Evolutionary conservation across 768 basidiomycete genomes (phyloP).

Genomic region (Suillus sp.): DNA sequence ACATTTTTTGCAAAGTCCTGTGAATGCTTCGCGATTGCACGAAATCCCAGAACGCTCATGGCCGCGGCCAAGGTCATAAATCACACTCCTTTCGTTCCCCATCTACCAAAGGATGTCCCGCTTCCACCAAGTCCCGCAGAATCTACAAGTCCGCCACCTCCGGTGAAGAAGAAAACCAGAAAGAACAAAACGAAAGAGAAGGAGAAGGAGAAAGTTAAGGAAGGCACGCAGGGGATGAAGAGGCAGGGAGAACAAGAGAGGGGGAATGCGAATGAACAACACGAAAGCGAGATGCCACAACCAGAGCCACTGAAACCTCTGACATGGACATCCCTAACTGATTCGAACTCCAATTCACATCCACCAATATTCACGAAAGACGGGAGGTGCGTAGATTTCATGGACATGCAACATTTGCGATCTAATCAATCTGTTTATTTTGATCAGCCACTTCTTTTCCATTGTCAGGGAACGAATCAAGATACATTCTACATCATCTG

Average conservation of each 20-base stretch:
- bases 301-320: slow-evolving; percentile 35
- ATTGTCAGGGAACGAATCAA: slow-evolving; percentile 80
- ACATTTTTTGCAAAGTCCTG: slow-evolving; percentile 16
- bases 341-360: slow-evolving; percentile 60
- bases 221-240: slow-evolving; percentile 20
- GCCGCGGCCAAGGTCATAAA: slow-evolving; percentile 21
- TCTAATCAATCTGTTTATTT: slow-evolving; percentile 14
- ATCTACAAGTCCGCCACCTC: slow-evolving; percentile 22
- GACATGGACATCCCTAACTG: slow-evolving; percentile 74
- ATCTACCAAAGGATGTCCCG: slow-evolving; percentile 40
- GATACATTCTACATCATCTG: slow-evolving; percentile 79
- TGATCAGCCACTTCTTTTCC: slow-evolving; percentile 82
- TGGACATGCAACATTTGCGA: slow-evolving; percentile 12
- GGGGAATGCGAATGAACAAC: slow-evolving; percentile 17
- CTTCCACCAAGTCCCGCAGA: slow-evolving; percentile 32
- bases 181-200: slow-evolving; percentile 54
- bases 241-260: slow-evolving; percentile 15
- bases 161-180: slow-evolving; percentile 27
- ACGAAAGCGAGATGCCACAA: slow-evolving; percentile 22
- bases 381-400: slow-evolving; percentile 60
- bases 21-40: slow-evolving; percentile 7
- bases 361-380: slow-evolving; percentile 87
- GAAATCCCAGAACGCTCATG: slow-evolving; percentile 15
- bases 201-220: slow-evolving; percentile 38
- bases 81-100: slow-evolving; percentile 27